A percentile compares a stretch with the other conserved stretches of the same genome.
phyloP scores from a whole-genome alignment of 768 basidiomycete species.

The Tricholomella constricta region DNA sequence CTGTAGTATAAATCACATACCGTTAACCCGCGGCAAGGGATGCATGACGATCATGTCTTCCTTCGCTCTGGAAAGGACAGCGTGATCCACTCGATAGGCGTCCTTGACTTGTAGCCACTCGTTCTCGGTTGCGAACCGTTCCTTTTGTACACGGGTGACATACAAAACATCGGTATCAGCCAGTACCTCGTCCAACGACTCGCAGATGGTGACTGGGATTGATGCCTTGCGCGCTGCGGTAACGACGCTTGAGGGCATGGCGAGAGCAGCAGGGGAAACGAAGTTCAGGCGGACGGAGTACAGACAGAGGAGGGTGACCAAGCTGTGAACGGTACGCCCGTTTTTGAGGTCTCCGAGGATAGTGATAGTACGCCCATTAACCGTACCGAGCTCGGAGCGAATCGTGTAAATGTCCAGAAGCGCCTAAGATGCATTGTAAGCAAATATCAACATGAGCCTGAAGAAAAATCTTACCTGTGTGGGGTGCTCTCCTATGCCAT shows the following conservation, averaged over 20 bases:
- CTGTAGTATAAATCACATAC: constrained; percentile 37
- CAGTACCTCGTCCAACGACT: constrained; percentile 90
- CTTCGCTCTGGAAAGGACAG: constrained; percentile 90
- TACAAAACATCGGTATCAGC: constrained; percentile 95
- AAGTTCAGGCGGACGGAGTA: constrained; percentile 96
- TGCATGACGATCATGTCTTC: constrained; percentile 99
- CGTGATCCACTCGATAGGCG: constrained; percentile 91
- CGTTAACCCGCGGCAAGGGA: constrained; percentile 92
- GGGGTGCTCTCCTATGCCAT: constrained; percentile 96
- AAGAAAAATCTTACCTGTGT: constrained; percentile 70
- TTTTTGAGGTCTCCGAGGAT: constrained; percentile 96
- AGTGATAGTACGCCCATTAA: constrained; percentile 93
- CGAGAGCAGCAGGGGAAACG: constrained; percentile 82
- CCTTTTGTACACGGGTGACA: constrained; percentile 94
- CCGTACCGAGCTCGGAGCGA: constrained; percentile 95
- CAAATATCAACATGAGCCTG: background rate
- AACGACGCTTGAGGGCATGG: constrained; percentile 89
- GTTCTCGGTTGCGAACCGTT: constrained; percentile 77
- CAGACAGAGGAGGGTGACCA: constrained; percentile 88
- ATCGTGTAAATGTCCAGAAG: constrained; percentile 92
- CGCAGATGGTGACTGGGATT: constrained; percentile 74
- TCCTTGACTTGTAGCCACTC: constrained; percentile 95
- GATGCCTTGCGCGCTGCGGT: constrained; percentile 83
- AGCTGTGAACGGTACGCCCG: constrained; percentile 94
- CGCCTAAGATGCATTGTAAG: constrained; percentile 47